Conservation (phyloP, 306 rosid species). For the Canavalia gladiata region DNA sequence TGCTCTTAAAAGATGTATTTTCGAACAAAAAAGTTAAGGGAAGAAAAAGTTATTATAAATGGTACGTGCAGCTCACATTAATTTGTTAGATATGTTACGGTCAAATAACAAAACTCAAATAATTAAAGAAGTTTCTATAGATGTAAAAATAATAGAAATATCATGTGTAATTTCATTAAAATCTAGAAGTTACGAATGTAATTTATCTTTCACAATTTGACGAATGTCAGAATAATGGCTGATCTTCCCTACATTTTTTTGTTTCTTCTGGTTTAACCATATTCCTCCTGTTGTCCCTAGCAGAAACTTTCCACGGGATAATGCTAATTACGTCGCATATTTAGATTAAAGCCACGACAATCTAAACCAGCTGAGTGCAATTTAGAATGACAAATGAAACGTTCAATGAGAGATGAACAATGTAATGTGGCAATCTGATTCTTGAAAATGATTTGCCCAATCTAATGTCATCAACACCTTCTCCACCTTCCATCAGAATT, state of each 20-base stretch:
- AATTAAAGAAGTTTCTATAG: too few species aligned
- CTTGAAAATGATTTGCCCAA: conserved; percentile 1
- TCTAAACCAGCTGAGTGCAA: conserved; percentile 7
- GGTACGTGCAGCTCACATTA: too few species aligned
- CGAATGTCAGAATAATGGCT: background rate
- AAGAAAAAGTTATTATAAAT: too few species aligned
- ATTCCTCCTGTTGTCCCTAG: background rate
- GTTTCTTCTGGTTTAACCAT: background rate
- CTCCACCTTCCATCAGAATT: conserved; percentile 70
- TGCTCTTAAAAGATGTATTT: too few species aligned
- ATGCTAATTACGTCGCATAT: conserved; percentile 30
- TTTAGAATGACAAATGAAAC: conserved; percentile 14
- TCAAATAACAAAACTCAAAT: too few species aligned
- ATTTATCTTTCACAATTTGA: too few species aligned
- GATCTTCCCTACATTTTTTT: background rate
- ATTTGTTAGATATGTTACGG: too few species aligned
- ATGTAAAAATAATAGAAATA: too few species aligned
- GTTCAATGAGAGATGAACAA: conserved; percentile 8
- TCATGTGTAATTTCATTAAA: too few species aligned
- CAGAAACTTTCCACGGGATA: background rate
- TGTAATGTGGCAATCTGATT: conserved; percentile 19
- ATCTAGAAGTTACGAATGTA: too few species aligned
- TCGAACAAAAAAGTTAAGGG: too few species aligned
- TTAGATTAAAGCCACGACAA: conserved; percentile 15
- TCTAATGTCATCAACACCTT: conserved; percentile 55